Evolutionary conservation across 139 green algal genomes (phyloP), one percentile per base, ranked within the genome.

Genomic region (Micromonas pusilla): DNA sequence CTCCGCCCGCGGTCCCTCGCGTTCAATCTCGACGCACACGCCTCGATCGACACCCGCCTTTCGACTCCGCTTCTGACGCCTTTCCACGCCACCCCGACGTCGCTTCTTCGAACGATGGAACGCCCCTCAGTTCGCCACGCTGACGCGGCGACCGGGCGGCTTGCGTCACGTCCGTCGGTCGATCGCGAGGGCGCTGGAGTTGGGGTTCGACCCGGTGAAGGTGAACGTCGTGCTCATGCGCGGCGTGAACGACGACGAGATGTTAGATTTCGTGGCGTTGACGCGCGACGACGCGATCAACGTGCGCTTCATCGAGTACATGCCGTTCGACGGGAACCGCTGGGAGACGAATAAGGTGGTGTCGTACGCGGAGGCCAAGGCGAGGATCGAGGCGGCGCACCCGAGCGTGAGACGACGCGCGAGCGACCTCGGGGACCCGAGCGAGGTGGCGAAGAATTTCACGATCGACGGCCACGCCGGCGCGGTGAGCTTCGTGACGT

Each of bases 271-370:
- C 88, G 94, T 96, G 25, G 88, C 91, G 73, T 77, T 99, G 9
- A 97, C 95, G 4, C 70, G 85, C 0, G 25, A 92, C 32, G 57
- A 66, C 54, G 87, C 89, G 34, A 81, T 99, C 85, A 99, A 99
- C 83, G 94, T 98, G 70, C 87, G 96, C 23, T 99, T 99, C 87
- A 99, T 99, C 52, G 95, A 99, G 92, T 98, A 96, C 87, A 99
- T 99, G 95, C 95, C 95, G n/a, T 99, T 99, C 74, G 93, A 98
- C 75, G 95, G 96, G 72, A 99, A 99, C 75, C 91, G 93, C 23
- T 99, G 94, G 94, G 81, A 67, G 28, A 81, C 86, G 64, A 53
- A 53, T 21, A 85, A 82, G 70, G 92, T 98, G 92, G 92, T 95
- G 39, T 70, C 89, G 0, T 98, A 95, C 83, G 81, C 70, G 28